Base-by-base conservation (phyloP, 1,139 yeast species). In the Taphrina sp. region DNA sequence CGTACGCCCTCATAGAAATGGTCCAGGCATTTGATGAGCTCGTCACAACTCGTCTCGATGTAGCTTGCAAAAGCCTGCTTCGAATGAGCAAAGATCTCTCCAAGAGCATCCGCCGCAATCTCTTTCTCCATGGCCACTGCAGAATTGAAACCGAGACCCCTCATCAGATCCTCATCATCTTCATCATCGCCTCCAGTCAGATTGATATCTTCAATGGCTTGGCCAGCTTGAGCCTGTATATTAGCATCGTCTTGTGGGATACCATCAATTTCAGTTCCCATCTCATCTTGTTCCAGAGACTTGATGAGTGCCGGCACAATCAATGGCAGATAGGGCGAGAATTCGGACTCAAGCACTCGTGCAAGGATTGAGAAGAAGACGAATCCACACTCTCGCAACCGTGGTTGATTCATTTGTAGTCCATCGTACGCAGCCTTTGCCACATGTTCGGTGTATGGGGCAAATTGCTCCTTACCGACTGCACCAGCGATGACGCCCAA, bases 81-180 rank as follows among this genome's bases (percentile, higher is more conserved):
- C 52, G 95, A 84, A 63, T 95, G 95, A 60, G 78, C 72, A 60
- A 96, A 95, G 67, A 92, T 79, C 67, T 92, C 96, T 46, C 89
- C 83, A 64, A 92, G 74, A 20, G 96, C 95, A 67, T 90, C 94
- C 45, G 94, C 79, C n/a, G 96, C 96, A 65, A 87, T 89, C 75
- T 92, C 98, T 74, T 92, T 92, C 74, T 92, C 98, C 66, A 87
- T 85, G 62, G 96, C 88, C 66, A 92, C 82, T 75, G 96, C 97
- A 52, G 96, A 85, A 76, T 89, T 89, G 63, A 90, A 90, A 64
- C 86, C 83, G 68, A 86, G 77, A 63, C 83, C 83, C 65, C 83
- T 82, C 59, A 79, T 81, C 55, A 61, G 59, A 12, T 65, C 70
- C 7, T 67, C 70, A 26, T 67, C 68, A 26, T 65, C 70, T 3